Percentiles rank a stretch among this genome's conserved stretches.
Evolutionary conservation across 2,329 filamentous ascomycete genomes (phyloP).

Genomic region (Trichophyton verrucosum): DNA sequence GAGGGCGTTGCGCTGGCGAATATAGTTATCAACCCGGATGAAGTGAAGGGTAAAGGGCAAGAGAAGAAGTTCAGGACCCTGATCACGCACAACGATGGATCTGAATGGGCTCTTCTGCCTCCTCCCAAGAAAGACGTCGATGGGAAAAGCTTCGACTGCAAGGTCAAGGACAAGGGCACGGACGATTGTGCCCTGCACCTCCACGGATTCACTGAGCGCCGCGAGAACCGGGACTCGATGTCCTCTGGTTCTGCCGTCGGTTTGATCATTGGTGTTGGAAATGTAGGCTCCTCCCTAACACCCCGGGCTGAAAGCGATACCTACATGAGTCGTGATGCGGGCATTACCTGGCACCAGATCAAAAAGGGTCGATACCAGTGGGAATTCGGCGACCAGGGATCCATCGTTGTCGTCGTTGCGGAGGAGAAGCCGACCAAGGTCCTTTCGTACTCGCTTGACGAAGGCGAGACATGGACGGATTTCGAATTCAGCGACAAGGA

Average conservation of each 20-base stretch:
- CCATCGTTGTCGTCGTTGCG: conserved; percentile 76
- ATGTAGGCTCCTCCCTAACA: conserved; percentile 64
- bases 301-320: conserved; percentile 65
- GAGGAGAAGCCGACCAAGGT: conserved; percentile 54
- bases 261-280: conserved; percentile 81
- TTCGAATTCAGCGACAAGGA: conserved; percentile 61
- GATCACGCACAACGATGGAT: conserved; percentile 94
- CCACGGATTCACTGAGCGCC: conserved; percentile 87
- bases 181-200: conserved; percentile 76
- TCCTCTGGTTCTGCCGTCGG: conserved; percentile 81
- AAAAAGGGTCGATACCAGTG: conserved; percentile 84
- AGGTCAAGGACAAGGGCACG: conserved; percentile 37
- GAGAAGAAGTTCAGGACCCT: conserved; percentile 74
- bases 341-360: conserved; percentile 71
- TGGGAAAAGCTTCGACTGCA: conserved; percentile 59
- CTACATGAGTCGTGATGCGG: conserved; percentile 85
- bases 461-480: conserved; percentile 66
- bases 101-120: conserved; percentile 65
- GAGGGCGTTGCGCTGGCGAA: conserved; percentile 88
- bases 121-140: conserved; percentile 61
- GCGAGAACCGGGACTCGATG: conserved; percentile 70
- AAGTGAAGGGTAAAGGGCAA: conserved; percentile 47
- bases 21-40: conserved; percentile 60
- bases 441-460: conserved; percentile 65
- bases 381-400: conserved; percentile 93